These are phyloP conservation scores for Diaporthe sp. DNA, from an alignment of 2,329 filamentous ascomycete species.

Conservation along the genomic window DNA sequence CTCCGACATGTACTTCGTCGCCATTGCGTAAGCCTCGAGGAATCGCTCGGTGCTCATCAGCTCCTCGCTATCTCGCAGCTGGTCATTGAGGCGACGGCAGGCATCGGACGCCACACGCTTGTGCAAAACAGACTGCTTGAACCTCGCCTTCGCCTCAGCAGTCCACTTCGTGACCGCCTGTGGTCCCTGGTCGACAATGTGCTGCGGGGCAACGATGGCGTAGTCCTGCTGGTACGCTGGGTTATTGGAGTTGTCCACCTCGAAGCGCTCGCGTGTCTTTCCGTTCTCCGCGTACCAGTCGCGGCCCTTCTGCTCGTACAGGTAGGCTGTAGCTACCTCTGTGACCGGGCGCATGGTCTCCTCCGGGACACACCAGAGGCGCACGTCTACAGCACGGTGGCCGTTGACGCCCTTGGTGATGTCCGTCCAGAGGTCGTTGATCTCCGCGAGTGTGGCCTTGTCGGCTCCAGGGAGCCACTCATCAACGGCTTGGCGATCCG, in stretches of 20 bases:
- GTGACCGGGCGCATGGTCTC: not conserved
- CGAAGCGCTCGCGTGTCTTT: not conserved
- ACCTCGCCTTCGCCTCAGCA: not conserved
- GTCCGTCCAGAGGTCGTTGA: conserved; percentile 8
- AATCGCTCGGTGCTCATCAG: not conserved
- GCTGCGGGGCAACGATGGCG: not conserved
- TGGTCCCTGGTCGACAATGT: not conserved
- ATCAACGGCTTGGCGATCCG: not conserved
- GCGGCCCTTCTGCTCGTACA: conserved; percentile 2
- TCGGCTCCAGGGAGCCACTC: not conserved
- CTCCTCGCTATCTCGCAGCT: not conserved
- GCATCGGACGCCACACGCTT: not conserved
- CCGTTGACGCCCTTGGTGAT: not conserved
- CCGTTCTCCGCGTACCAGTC: conserved; percentile 25
- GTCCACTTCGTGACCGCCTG: not conserved
- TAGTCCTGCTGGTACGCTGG: not conserved
- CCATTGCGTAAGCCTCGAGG: not conserved
- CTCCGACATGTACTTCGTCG: not conserved
- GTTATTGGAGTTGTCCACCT: not conserved
- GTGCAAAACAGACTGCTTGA: not conserved
- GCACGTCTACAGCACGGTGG: conserved; percentile 14
- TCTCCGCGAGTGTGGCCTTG: not conserved
- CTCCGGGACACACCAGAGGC: conserved; percentile 10
- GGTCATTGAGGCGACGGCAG: not conserved
- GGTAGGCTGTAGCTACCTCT: not conserved